These are phyloP conservation scores for Marchantia paleacea DNA, from an alignment of 225 moss, liverwort and hornwort species.

Conservation along the genomic window DNA sequence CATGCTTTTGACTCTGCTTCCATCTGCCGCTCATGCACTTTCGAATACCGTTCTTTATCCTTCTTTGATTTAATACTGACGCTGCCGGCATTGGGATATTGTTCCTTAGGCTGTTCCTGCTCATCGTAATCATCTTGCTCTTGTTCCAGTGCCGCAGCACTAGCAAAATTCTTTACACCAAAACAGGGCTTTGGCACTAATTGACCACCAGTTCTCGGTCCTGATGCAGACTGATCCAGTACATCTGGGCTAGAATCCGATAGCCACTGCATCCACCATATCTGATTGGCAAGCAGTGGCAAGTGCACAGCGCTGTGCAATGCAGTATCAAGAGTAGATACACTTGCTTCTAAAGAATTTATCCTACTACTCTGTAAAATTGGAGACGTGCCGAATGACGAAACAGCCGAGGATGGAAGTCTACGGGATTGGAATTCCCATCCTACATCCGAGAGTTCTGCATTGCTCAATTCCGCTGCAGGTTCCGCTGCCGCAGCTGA, in stretches of 20 bases:
- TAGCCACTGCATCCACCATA: constrained; percentile 43
- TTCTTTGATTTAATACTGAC: constrained; percentile 18
- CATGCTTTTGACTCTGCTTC: constrained; percentile 76
- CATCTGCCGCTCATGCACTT: constrained; percentile 56
- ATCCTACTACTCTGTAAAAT: not conserved
- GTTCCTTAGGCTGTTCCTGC: constrained; percentile 26
- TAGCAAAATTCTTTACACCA: constrained; percentile 28
- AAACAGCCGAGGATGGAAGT: constrained; percentile 10
- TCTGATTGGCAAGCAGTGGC: constrained; percentile 67
- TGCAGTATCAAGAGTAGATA: constrained; percentile 61
- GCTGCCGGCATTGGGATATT: constrained; percentile 11
- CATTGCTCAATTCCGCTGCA: constrained; percentile 18
- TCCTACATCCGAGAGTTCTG: constrained; percentile 32
- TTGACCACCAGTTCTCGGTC: constrained; percentile 11
- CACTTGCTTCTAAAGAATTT: constrained; percentile 39
- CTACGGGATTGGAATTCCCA: constrained; percentile 32
- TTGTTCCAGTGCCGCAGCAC: constrained; percentile 36
- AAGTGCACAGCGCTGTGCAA: constrained; percentile 72
- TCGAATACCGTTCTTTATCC: constrained; percentile 38
- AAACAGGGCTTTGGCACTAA: not conserved
- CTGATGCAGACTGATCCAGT: constrained; percentile 16
- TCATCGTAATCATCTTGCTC: constrained; percentile 6
- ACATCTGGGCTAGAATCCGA: constrained; percentile 29
- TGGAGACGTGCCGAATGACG: not conserved
- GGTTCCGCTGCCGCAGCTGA: constrained; percentile 20